A percentile compares a stretch with the other conserved stretches of the same genome.
phyloP scores from a whole-genome alignment of 306 rosid species.

The Comarum palustre region DNA sequence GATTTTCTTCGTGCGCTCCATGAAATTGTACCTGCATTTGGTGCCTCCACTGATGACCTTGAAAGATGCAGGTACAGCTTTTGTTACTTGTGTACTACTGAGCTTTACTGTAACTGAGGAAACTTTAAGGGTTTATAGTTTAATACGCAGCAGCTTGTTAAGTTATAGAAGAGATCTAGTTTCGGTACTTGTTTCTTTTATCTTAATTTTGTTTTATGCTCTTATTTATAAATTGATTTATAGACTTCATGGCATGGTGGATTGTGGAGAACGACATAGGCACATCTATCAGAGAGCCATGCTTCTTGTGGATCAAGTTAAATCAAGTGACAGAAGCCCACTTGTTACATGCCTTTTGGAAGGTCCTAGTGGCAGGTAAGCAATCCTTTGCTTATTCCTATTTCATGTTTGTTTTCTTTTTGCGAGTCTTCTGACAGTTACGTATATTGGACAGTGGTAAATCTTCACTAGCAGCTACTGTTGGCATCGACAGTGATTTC shows the following conservation, averaged over 20 bases:
- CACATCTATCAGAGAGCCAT: constrained; percentile 79
- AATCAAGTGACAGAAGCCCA: constrained; percentile 92
- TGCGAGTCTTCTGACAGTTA: constrained; percentile 32
- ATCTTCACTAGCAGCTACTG: constrained; percentile 88
- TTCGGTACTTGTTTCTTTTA: not conserved
- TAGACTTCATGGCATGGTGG: constrained; percentile 87
- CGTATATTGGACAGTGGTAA: constrained; percentile 73
- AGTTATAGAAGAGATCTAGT: not conserved
- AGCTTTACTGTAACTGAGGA: constrained; percentile 4
- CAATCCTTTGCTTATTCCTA: not conserved
- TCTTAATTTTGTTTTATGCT: not conserved
- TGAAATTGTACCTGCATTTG: constrained; percentile 84
- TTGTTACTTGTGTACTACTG: constrained; percentile 5
- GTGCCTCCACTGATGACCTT: constrained; percentile 98
- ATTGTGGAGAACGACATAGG: constrained; percentile 79
- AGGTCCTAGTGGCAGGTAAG: constrained; percentile 93
- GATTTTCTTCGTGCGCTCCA: constrained; percentile 87
- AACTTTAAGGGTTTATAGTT: constrained; percentile 23
- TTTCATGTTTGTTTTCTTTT: constrained; percentile 20
- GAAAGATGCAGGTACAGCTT: constrained; percentile 76
- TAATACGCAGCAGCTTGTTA: not conserved
- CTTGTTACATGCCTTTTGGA: constrained; percentile 90
- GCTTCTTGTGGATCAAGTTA: constrained; percentile 90
- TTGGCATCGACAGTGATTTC: constrained; percentile 95
- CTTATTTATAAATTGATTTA: constrained; percentile 27